phyloP scores from a whole-genome alignment of 2,329 filamentous ascomycete species.

The Fusarium pseudocircinatum region DNA sequence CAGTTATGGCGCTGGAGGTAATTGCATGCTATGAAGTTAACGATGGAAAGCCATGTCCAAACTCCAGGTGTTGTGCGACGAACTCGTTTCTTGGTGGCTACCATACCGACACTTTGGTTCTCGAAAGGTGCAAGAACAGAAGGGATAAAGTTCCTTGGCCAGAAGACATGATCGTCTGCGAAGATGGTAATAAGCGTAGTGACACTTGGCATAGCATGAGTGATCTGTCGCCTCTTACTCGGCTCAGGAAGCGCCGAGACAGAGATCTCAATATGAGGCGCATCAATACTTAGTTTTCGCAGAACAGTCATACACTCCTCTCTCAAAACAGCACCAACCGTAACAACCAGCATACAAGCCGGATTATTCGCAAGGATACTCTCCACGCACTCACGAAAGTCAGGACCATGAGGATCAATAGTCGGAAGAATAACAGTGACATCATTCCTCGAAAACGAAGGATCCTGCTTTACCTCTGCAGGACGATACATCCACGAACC shows the following conservation, averaged over 20 bases:
- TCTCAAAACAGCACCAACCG: constrained; percentile 50
- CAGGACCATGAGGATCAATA: constrained; percentile 52
- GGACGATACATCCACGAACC: constrained; percentile 55
- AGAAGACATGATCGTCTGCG: constrained; percentile 65
- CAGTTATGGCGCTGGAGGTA: constrained; percentile 72
- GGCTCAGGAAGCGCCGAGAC: constrained; percentile 48
- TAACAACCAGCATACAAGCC: constrained; percentile 54
- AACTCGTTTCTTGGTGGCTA: constrained; percentile 66
- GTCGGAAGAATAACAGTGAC: constrained; percentile 64
- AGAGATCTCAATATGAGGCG: constrained; percentile 35
- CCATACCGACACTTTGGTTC: constrained; percentile 59
- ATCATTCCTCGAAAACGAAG: constrained; percentile 49
- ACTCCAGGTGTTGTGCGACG: constrained; percentile 48
- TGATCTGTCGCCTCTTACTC: constrained; percentile 62
- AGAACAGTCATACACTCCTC: constrained; percentile 27
- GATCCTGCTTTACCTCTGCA: constrained; percentile 36
- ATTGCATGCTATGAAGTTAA: constrained; percentile 66
- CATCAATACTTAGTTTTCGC: neutral
- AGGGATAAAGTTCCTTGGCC: constrained; percentile 54
- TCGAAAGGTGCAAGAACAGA: constrained; percentile 56
- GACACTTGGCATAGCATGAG: constrained; percentile 50
- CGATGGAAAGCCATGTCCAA: constrained; percentile 47
- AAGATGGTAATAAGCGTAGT: constrained; percentile 56
- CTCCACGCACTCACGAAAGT: constrained; percentile 55
- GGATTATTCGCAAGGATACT: constrained; percentile 54